These are phyloP conservation scores for Salvia rosmarinus DNA, from an alignment of 257 asterid genomes.

Conservation along the genomic window DNA sequence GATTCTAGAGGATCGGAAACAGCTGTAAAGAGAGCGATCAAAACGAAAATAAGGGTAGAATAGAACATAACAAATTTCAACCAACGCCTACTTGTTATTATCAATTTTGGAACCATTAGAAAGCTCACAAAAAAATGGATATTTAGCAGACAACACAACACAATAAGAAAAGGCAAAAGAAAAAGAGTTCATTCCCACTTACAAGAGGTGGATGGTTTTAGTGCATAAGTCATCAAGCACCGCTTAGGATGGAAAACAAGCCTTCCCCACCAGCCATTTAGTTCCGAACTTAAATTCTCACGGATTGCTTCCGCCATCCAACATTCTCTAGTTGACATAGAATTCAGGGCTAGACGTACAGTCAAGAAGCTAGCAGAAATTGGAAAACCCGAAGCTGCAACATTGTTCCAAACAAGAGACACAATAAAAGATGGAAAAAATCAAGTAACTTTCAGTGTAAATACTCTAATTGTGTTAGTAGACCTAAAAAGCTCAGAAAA, in stretches of 20 bases:
- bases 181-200: conserved; percentile 31
- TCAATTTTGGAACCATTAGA: neutral
- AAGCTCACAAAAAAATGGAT: neutral
- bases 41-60: neutral
- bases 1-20: conserved; percentile 25
- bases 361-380: conserved; percentile 25
- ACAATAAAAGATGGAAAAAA: neutral
- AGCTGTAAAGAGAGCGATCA: conserved; percentile 37
- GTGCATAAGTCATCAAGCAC: conserved; percentile 35
- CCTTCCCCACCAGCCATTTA: conserved; percentile 60
- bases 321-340: conserved; percentile 25
- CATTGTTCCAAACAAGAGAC: conserved; percentile 2
- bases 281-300: conserved; percentile 37
- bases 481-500: neutral
- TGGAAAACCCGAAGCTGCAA: conserved; percentile 36
- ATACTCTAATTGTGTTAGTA: neutral
- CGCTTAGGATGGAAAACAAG: conserved; percentile 49
- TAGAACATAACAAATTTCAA: neutral
- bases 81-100: neutral
- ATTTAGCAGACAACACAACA: conserved; percentile 13
- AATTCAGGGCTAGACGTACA: conserved; percentile 14
- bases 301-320: conserved; percentile 37
- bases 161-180: neutral
- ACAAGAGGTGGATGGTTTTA: conserved; percentile 40
- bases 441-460: neutral